Percentiles rank a stretch among this genome's conserved stretches.
These are phyloP conservation scores for Pseudomicrostroma phylloplanum DNA, from an alignment of 1,284 basidiomycete genomes.

Conservation along the genomic window DNA sequence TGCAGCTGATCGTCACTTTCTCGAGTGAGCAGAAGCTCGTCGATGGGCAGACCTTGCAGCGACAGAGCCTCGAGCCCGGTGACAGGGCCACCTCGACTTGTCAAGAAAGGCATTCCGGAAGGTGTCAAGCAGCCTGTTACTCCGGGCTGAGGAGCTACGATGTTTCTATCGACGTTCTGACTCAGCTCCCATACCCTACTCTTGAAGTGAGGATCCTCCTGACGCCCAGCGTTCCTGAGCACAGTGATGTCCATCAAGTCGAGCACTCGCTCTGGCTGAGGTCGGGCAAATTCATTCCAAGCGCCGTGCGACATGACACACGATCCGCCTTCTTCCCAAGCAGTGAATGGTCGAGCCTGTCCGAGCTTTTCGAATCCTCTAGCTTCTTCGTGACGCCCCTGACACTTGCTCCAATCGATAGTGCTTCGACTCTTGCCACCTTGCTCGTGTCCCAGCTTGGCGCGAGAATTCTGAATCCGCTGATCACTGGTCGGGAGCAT, in stretches of 20 bases:
- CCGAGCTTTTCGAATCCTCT: constrained; percentile 77
- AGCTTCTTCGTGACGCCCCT: constrained; percentile 81
- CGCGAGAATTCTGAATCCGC: constrained; percentile 61
- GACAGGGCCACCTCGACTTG: constrained; percentile 92
- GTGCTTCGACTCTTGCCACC: constrained; percentile 26
- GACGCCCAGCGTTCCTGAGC: constrained; percentile 71
- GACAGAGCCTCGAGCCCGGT: constrained; percentile 85
- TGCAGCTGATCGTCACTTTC: constrained; percentile 90
- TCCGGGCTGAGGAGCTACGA: constrained; percentile 70
- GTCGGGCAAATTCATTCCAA: constrained; percentile 86
- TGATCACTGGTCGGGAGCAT: constrained; percentile 83
- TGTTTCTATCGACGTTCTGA: constrained; percentile 80
- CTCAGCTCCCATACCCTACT: constrained; percentile 75
- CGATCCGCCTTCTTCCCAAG: constrained; percentile 88
- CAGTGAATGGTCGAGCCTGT: constrained; percentile 75
- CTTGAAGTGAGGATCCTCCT: constrained; percentile 50
- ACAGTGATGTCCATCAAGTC: constrained; percentile 87
- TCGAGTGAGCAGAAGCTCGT: constrained; percentile 81
- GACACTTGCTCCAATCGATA: constrained; percentile 81
- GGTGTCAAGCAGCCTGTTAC: constrained; percentile 88
- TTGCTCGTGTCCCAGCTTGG: constrained; percentile 7
- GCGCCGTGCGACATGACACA: constrained; percentile 83
- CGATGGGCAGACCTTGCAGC: constrained; percentile 85
- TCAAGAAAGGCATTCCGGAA: constrained; percentile 92
- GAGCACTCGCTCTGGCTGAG: constrained; percentile 87